Percentiles rank a stretch among this genome's conserved stretches.
These are phyloP conservation scores for Andrographis paniculata DNA, from an alignment of 305 asterid species.

Conservation along the genomic window DNA sequence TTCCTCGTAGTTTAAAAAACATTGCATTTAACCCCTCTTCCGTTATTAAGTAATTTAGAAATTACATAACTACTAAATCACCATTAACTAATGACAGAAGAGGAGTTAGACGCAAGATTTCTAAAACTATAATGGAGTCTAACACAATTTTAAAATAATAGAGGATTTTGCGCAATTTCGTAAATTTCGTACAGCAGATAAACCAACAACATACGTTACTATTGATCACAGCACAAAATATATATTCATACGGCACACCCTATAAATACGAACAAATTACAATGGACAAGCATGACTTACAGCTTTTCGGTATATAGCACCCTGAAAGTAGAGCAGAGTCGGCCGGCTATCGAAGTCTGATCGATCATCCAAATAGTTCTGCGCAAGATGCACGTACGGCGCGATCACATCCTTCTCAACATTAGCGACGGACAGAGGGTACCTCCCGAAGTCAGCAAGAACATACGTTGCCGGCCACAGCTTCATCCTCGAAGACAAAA, in stretches of 20 bases:
- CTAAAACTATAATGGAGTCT: no score
- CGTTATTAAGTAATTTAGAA: no score
- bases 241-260: not conserved
- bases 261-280: not conserved
- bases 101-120: no score
- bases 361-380: constrained; percentile 42
- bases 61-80: no score
- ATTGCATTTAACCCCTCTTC: no score
- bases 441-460: constrained; percentile 86
- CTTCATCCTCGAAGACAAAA: constrained; percentile 64
- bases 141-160: no score
- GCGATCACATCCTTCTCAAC: constrained; percentile 84
- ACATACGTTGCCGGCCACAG: constrained; percentile 75
- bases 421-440: constrained; percentile 73
- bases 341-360: constrained; percentile 61
- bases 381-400: constrained; percentile 68
- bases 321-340: constrained; percentile 79
- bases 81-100: no score
- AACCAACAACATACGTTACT: no score
- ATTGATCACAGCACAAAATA: not conserved
- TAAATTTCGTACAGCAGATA: no score
- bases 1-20: no score
- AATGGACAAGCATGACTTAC: constrained; percentile 33
- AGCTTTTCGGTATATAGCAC: constrained; percentile 87
- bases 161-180: no score